phyloP scores from a whole-genome alignment of 2,329 filamentous ascomycete species.

The Pestalotiopsis sp. region DNA sequence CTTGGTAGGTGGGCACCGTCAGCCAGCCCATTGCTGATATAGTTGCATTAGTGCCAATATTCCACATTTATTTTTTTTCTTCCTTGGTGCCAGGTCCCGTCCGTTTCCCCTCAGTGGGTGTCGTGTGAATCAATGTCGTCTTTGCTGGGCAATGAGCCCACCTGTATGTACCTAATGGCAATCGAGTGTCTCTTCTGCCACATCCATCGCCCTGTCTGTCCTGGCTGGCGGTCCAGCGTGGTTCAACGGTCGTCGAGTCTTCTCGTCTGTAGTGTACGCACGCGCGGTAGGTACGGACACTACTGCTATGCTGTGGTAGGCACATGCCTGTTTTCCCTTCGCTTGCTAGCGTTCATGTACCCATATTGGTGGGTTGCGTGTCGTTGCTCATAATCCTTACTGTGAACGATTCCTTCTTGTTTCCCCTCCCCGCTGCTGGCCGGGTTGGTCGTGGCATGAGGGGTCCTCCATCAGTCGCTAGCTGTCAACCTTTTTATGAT shows the following conservation, averaged over 20 bases:
- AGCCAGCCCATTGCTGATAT: conserved; percentile 15
- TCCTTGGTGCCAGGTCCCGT: background rate
- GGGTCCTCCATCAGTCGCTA: background rate
- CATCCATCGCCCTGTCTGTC: background rate
- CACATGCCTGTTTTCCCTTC: background rate
- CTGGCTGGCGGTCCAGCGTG: background rate
- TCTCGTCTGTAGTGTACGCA: background rate
- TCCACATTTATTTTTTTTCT: conserved; percentile 12
- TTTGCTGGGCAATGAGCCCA: background rate
- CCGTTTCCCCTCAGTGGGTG: background rate
- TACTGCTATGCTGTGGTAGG: background rate
- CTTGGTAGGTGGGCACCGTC: background rate
- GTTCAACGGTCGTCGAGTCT: background rate
- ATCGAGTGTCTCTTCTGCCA: background rate
- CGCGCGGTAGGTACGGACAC: background rate
- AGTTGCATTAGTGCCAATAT: conserved; percentile 17
- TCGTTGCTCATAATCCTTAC: background rate
- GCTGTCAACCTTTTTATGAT: conserved; percentile 2
- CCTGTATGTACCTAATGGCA: background rate
- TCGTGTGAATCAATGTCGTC: background rate
- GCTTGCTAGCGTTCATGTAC: background rate
- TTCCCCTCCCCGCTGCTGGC: background rate
- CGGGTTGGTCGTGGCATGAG: conserved; percentile 1
- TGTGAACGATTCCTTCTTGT: background rate
- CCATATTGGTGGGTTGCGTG: background rate